A percentile compares a stretch with the other conserved stretches of the same genome.
Conservation (phyloP, 192 early-diverging fungal species). For the Bifiguratus adelaidae region DNA sequence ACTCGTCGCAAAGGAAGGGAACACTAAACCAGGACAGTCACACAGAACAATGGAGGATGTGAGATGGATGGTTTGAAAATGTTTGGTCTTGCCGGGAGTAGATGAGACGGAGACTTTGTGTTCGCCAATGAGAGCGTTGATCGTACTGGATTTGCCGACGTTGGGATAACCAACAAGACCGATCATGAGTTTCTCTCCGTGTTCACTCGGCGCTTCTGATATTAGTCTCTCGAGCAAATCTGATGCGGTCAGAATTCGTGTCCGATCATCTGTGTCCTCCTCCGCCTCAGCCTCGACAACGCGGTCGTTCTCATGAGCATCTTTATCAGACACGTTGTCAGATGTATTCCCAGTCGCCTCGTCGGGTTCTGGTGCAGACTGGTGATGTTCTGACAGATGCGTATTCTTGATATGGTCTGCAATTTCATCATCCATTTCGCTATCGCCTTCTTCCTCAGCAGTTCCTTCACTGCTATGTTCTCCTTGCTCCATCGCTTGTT, state of each 20-base stretch:
- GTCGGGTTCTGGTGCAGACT: too few species aligned
- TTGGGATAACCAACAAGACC: conserved; percentile 99
- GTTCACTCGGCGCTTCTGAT: conserved; percentile 20
- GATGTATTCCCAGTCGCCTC: too few species aligned
- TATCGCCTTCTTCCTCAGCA: conserved; percentile 15
- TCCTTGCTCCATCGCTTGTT: conserved; percentile 6
- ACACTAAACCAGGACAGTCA: conserved; percentile 98
- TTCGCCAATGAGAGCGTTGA: conserved; percentile 93
- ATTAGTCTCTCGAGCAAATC: conserved; percentile 39
- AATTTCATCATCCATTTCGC: conserved; percentile 2
- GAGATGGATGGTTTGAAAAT: conserved; percentile 98
- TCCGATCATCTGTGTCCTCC: conserved; percentile 37
- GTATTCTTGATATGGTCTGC: too few species aligned
- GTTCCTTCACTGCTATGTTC: conserved; percentile 9
- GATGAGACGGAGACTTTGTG: conserved; percentile 91
- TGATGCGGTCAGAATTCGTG: conserved; percentile 35
- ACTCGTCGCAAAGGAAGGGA: conserved; percentile 97
- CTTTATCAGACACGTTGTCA: too few species aligned
- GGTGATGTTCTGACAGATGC: too few species aligned
- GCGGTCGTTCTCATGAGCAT: too few species aligned
- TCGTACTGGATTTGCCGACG: conserved; percentile 98
- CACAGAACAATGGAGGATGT: conserved; percentile 79
- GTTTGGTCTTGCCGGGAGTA: conserved; percentile 99
- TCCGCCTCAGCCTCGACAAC: conserved; percentile 23
- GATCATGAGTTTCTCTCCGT: conserved; percentile 60